A percentile compares a stretch with the other conserved stretches of the same genome.
Evolutionary conservation across 768 basidiomycete species (phyloP).

Genomic region (Xerocomellus dryophilus): DNA sequence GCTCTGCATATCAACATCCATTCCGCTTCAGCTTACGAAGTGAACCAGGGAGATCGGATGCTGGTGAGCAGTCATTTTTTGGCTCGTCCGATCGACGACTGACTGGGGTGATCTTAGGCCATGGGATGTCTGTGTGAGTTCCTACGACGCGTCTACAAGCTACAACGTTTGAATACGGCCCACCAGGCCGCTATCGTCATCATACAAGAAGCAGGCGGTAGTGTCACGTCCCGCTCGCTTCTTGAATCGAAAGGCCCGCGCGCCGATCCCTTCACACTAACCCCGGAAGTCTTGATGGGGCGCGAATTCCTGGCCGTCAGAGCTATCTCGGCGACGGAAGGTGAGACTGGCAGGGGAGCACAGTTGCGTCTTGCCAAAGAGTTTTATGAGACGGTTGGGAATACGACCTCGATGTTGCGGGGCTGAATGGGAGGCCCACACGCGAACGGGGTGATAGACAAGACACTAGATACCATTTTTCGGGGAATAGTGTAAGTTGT

Average conservation of each 20-base stretch:
- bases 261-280: slow-evolving; percentile 52
- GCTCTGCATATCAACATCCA: slow-evolving; percentile 12
- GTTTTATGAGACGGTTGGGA: slow-evolving; percentile 76
- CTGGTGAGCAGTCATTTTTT: slow-evolving; percentile 38
- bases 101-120: slow-evolving; percentile 38
- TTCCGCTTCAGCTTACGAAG: not conserved
- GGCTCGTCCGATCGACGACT: not conserved
- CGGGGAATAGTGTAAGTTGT: not conserved
- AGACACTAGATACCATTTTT: slow-evolving; percentile 1
- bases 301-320: slow-evolving; percentile 78
- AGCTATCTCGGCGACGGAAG: slow-evolving; percentile 55
- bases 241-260: slow-evolving; percentile 35
- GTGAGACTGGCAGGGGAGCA: slow-evolving; percentile 61
- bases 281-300: slow-evolving; percentile 67
- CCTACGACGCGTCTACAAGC: not conserved
- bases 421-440: not conserved
- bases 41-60: slow-evolving; percentile 72
- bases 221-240: slow-evolving; percentile 59
- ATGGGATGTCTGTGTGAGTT: slow-evolving; percentile 79
- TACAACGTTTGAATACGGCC: not conserved
- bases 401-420: slow-evolving; percentile 50
- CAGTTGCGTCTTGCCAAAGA: slow-evolving; percentile 79
- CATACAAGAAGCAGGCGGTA: slow-evolving; percentile 81
- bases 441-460: not conserved
- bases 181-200: slow-evolving; percentile 79